These are phyloP conservation scores for Hygrocybe coccinea DNA, from an alignment of 768 basidiomycete genomes.

Conservation along the genomic window DNA sequence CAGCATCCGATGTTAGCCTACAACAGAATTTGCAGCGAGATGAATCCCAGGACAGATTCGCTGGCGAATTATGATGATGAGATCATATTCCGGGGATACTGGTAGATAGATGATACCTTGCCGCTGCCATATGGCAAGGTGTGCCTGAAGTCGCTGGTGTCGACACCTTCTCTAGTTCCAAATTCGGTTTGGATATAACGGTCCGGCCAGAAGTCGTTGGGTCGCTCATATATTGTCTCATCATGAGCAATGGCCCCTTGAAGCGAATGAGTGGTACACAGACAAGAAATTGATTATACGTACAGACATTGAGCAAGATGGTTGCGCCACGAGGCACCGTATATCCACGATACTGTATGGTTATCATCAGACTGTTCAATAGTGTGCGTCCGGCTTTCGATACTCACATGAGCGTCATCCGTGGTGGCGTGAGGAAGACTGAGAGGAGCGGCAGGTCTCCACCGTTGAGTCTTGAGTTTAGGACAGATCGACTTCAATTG, in stretches of 20 bases:
- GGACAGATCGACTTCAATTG: slow-evolving; percentile 20
- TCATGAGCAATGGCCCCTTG: not conserved
- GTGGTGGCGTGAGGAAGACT: slow-evolving; percentile 16
- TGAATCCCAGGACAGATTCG: slow-evolving; percentile 19
- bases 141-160: slow-evolving; percentile 10
- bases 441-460: slow-evolving; percentile 17
- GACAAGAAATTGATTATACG: slow-evolving; percentile 12
- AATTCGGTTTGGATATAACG: slow-evolving; percentile 7
- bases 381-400: too few relatives aligned
- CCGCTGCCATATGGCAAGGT: slow-evolving; percentile 16
- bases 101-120: slow-evolving; percentile 10
- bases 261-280: not conserved
- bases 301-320: slow-evolving; percentile 13
- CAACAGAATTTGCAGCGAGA: slow-evolving; percentile 15
- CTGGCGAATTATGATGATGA: not conserved
- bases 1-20: slow-evolving; percentile 1
- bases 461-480: slow-evolving; percentile 14
- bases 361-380: too few relatives aligned
- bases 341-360: slow-evolving; percentile 13
- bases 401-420: slow-evolving; percentile 6
- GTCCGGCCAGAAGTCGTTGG: not conserved
- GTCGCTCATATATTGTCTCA: not conserved
- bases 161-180: slow-evolving; percentile 13
- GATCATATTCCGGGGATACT: not conserved
- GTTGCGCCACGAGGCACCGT: slow-evolving; percentile 10